Conservation (phyloP, 768 basidiomycete species). For the Clavulina sp. region DNA sequence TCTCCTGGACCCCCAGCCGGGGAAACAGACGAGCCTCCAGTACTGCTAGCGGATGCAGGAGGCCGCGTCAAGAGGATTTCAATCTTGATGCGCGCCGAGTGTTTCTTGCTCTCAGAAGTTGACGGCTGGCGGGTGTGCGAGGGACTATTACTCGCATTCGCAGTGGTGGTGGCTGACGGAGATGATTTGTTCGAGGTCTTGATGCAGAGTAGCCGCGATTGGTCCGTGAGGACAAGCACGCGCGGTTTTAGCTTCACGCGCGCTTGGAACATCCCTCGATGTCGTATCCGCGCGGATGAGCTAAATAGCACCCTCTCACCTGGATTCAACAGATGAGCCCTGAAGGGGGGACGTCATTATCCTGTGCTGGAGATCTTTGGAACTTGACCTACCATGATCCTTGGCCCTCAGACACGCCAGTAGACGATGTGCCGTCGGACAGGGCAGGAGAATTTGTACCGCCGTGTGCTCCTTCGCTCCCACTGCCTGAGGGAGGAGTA, state of each 20-base stretch:
- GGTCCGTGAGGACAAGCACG: conserved; percentile 8
- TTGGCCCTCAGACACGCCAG: no score
- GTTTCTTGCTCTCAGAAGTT: background rate
- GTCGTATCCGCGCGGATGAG: conserved; percentile 2
- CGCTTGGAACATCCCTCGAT: conserved; percentile 5
- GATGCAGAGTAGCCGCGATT: conserved; percentile 5
- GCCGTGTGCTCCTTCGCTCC: background rate
- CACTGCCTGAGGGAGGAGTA: background rate
- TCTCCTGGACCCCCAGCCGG: no score
- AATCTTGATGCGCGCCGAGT: background rate
- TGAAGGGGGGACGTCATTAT: no score
- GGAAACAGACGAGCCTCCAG: no score
- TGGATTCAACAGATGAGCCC: conserved; percentile 3
- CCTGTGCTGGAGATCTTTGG: no score
- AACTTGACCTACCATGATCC: no score
- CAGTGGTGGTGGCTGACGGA: no score
- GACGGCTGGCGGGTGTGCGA: background rate
- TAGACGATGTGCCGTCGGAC: background rate
- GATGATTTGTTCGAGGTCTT: conserved; percentile 2
- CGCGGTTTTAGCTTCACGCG: conserved; percentile 5
- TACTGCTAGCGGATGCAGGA: no score
- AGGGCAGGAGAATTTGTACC: background rate
- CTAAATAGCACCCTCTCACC: conserved; percentile 6
- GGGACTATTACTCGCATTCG: no score
- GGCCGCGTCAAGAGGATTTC: background rate